A percentile compares a stretch with the other conserved stretches of the same genome.
Evolutionary conservation across 148 eudicot species (phyloP).

Genomic region (Salicornia ramosissima): DNA sequence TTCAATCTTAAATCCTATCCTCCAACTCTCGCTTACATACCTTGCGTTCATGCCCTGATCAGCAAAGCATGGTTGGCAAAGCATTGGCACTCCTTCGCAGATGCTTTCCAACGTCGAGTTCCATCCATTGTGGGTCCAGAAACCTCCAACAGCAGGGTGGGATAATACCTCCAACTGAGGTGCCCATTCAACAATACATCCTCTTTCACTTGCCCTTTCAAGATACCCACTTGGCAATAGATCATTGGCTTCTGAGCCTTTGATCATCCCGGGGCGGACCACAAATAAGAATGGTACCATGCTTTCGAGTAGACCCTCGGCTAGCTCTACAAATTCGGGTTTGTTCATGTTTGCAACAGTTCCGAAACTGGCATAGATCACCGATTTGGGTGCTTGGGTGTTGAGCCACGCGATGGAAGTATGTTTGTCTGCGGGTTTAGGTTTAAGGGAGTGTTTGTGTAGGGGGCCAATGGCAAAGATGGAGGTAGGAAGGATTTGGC

Average conservation of each 20-base stretch:
- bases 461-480: not conserved
- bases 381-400: constrained; percentile 31
- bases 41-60: constrained; percentile 42
- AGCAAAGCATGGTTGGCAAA: constrained; percentile 39
- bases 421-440: too few relatives aligned
- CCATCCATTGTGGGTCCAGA: constrained; percentile 59
- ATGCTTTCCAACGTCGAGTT: constrained; percentile 55
- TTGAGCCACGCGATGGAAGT: constrained; percentile 27
- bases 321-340: constrained; percentile 31
- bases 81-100: constrained; percentile 55
- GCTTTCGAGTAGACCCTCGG: constrained; percentile 40
- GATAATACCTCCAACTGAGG: constrained; percentile 52
- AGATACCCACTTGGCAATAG: constrained; percentile 27
- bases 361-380: constrained; percentile 43
- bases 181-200: constrained; percentile 42
- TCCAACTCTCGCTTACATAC: constrained; percentile 38
- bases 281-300: constrained; percentile 33
- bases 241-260: constrained; percentile 18
- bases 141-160: constrained; percentile 42
- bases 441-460: not conserved
- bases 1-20: constrained; percentile 34
- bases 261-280: constrained; percentile 28
- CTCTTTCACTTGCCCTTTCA: constrained; percentile 21
- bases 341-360: constrained; percentile 29
- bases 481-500: not conserved